A percentile compares a stretch with the other conserved stretches of the same genome.
phyloP scores from a whole-genome alignment of 2,329 filamentous ascomycete genomes.

The Colletotrichum sidae region DNA sequence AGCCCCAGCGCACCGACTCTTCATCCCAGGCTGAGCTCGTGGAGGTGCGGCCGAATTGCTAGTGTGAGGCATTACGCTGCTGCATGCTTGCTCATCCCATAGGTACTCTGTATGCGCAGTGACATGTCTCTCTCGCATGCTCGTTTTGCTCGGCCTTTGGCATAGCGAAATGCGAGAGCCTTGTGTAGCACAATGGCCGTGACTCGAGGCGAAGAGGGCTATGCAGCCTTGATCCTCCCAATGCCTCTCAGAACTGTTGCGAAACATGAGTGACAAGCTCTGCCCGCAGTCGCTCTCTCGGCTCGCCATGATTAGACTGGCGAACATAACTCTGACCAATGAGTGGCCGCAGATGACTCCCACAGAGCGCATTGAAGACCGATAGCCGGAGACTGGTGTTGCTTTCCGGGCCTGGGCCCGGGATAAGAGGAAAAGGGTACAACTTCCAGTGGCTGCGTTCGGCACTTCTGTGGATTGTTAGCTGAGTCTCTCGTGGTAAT shows the following conservation, averaged over 20 bases:
- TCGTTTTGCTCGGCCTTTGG: conserved; percentile 26
- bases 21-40: no score
- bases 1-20: not conserved
- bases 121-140: not conserved
- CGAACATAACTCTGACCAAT: conserved; percentile 17
- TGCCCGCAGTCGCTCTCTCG: conserved; percentile 28
- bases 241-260: conserved; percentile 12
- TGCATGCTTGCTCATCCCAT: no score
- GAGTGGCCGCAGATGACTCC: not conserved
- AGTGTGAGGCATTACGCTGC: no score
- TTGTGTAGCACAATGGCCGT: not conserved
- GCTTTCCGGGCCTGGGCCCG: not conserved
- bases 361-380: conserved; percentile 16
- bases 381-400: conserved; percentile 30
- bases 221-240: not conserved
- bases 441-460: conserved; percentile 9
- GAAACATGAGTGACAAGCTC: conserved; percentile 20
- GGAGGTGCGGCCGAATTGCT: no score
- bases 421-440: conserved; percentile 18
- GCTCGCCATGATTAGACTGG: conserved; percentile 19
- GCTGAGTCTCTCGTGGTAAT: not conserved
- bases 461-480: conserved; percentile 7
- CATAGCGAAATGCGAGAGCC: not conserved
- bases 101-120: no score
- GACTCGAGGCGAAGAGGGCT: not conserved